Conservation (phyloP, 2,329 filamentous ascomycete genomes). For the Aureobasidium mangrovei region DNA sequence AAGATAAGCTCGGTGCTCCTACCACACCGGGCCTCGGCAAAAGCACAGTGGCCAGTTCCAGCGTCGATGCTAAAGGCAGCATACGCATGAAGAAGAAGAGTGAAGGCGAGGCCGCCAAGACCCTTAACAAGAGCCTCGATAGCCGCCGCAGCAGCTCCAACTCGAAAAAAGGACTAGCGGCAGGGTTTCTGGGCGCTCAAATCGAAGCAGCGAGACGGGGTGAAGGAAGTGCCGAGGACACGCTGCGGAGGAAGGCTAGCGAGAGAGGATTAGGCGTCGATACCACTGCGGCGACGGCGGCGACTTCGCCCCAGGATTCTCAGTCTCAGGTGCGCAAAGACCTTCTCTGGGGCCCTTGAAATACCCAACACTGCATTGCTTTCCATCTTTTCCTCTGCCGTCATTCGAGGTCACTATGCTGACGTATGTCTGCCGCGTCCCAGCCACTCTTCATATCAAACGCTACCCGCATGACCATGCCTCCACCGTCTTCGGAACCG, state of each 20-base stretch:
- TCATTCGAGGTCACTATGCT: neutral
- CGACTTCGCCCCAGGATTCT: conserved; percentile 61
- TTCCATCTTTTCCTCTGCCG: neutral
- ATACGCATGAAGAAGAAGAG: conserved; percentile 37
- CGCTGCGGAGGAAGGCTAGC: neutral
- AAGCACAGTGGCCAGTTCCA: conserved; percentile 79
- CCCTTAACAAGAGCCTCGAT: conserved; percentile 73
- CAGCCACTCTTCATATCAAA: neutral
- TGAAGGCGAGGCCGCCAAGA: conserved; percentile 38
- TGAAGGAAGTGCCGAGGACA: neutral
- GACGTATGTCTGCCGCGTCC: neutral
- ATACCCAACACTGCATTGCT: neutral
- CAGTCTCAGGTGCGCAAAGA: conserved; percentile 35
- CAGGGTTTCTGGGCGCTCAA: conserved; percentile 14
- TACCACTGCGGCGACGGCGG: conserved; percentile 4
- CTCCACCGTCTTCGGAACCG: neutral
- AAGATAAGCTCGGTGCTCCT: conserved; percentile 77
- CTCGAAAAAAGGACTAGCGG: conserved; percentile 63
- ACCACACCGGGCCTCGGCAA: conserved; percentile 88
- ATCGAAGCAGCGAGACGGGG: conserved; percentile 3
- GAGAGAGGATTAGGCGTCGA: conserved; percentile 8
- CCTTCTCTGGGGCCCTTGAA: conserved; percentile 35
- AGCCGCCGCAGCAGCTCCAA: conserved; percentile 81
- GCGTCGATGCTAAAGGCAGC: conserved; percentile 75
- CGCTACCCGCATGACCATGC: neutral